Conservation (phyloP, 2,329 filamentous ascomycete genomes). For the Monosporascus sp. region DNA sequence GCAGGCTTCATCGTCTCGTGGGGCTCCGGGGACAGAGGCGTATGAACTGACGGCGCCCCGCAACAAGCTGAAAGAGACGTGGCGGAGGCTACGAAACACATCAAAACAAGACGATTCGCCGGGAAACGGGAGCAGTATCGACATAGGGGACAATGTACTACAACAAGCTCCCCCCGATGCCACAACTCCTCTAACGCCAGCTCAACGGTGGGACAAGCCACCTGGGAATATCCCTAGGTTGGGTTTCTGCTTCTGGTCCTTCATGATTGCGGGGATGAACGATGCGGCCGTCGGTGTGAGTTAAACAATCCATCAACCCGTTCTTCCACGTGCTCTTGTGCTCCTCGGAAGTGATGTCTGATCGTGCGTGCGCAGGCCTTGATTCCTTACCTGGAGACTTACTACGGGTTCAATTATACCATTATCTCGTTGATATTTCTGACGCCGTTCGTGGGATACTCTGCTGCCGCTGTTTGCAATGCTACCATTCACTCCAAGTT, state of each 20-base stretch:
- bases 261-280: slow-evolving; percentile 9
- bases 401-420: slow-evolving; percentile 57
- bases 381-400: slow-evolving; percentile 45
- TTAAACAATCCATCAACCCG: background rate
- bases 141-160: background rate
- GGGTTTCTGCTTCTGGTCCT: background rate
- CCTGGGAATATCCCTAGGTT: background rate
- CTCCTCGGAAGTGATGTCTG: background rate
- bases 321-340: background rate
- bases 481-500: slow-evolving; percentile 57
- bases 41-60: background rate
- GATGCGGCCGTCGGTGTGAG: slow-evolving; percentile 4
- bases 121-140: background rate
- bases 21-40: background rate
- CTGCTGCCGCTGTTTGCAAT: slow-evolving; percentile 57
- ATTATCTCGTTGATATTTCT: slow-evolving; percentile 63
- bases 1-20: background rate
- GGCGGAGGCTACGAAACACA: background rate
- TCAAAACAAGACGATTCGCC: background rate
- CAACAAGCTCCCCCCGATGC: background rate
- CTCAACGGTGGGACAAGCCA: background rate
- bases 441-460: slow-evolving; percentile 61
- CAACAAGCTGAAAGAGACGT: background rate
- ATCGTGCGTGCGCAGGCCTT: background rate
- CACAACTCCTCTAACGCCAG: background rate